Percentiles rank a stretch among this genome's conserved stretches.
phyloP scores from a whole-genome alignment of 2,329 filamentous ascomycete species.

The Trichoderma arundinaceum region DNA sequence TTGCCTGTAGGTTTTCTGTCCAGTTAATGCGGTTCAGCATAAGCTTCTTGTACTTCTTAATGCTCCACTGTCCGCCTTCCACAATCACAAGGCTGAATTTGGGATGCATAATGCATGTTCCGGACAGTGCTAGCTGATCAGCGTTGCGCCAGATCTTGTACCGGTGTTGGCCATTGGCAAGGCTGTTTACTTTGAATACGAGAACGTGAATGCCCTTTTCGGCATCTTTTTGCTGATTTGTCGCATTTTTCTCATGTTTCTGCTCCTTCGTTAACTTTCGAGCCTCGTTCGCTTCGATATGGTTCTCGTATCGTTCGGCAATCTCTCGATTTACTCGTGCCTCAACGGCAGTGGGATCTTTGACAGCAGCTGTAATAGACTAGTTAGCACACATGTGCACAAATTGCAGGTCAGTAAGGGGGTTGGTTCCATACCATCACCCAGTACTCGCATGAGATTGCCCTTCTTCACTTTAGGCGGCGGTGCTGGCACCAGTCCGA shows the following conservation, averaged over 20 bases:
- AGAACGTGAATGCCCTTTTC: slow-evolving; percentile 83
- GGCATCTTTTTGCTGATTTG: slow-evolving; percentile 86
- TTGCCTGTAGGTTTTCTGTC: slow-evolving; percentile 82
- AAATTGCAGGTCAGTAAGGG: background rate
- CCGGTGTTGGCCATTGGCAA: slow-evolving; percentile 91
- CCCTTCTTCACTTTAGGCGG: slow-evolving; percentile 96
- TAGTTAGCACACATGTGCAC: slow-evolving; percentile 34
- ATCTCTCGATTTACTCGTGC: slow-evolving; percentile 93
- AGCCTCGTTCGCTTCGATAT: slow-evolving; percentile 79
- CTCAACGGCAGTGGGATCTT: slow-evolving; percentile 96
- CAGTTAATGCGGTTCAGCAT: slow-evolving; percentile 95
- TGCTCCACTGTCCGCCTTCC: slow-evolving; percentile 84
- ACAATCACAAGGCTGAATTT: slow-evolving; percentile 88
- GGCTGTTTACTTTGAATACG: slow-evolving; percentile 86
- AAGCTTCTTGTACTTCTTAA: slow-evolving; percentile 86
- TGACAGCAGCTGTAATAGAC: slow-evolving; percentile 63
- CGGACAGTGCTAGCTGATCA: slow-evolving; percentile 84
- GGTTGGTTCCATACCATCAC: slow-evolving; percentile 65
- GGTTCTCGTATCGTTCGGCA: slow-evolving; percentile 78
- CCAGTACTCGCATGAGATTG: slow-evolving; percentile 96
- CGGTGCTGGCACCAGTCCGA: slow-evolving; percentile 87
- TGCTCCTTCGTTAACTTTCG: slow-evolving; percentile 89
- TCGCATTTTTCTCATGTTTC: slow-evolving; percentile 78
- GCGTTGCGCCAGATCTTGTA: slow-evolving; percentile 94
- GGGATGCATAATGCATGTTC: slow-evolving; percentile 90